Evolutionary conservation across 164 flowering plant genomes (phyloP).

Genomic region (Vitis rupestris): DNA sequence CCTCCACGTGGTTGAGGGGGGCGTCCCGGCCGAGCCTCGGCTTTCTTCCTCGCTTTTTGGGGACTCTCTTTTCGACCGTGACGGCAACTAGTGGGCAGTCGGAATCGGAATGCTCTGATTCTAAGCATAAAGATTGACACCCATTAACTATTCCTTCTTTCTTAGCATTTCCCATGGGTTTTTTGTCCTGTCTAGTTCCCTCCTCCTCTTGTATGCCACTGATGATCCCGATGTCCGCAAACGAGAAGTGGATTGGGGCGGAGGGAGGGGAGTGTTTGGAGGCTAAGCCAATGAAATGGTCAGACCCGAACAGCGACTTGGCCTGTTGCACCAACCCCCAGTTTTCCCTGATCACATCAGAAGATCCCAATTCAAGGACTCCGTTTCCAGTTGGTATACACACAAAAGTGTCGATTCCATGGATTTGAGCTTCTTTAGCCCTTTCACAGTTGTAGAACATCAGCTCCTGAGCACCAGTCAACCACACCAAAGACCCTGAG

Average conservation of each 20-base stretch:
- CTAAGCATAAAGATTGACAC: constrained; percentile 19
- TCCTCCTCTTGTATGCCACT: constrained; percentile 23
- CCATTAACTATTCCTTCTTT: constrained; percentile 5
- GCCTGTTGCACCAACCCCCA: constrained; percentile 44
- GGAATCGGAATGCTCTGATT: constrained; percentile 50
- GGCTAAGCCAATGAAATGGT: neutral
- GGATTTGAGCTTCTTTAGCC: constrained; percentile 51
- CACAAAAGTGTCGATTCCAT: constrained; percentile 61
- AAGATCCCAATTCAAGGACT: constrained; percentile 64
- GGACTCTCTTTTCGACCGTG: constrained; percentile 18
- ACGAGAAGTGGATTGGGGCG: constrained; percentile 22
- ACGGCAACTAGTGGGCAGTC: constrained; percentile 14
- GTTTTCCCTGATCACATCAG: constrained; percentile 37
- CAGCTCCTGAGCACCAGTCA: constrained; percentile 38
- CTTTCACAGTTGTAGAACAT: constrained; percentile 44
- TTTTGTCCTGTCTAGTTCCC: neutral
- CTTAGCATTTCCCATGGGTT: neutral
- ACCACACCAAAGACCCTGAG: constrained; percentile 50
- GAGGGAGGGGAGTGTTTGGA: constrained; percentile 12
- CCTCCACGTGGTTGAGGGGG: constrained; percentile 80
- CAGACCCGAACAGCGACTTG: constrained; percentile 43
- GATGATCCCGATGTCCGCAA: constrained; percentile 37
- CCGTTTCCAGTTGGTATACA: constrained; percentile 50
- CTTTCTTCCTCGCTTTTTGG: constrained; percentile 69
- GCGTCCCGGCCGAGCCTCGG: constrained; percentile 43